phyloP scores from a whole-genome alignment of 768 basidiomycete genomes.

The Pisolithus marmoratus region DNA sequence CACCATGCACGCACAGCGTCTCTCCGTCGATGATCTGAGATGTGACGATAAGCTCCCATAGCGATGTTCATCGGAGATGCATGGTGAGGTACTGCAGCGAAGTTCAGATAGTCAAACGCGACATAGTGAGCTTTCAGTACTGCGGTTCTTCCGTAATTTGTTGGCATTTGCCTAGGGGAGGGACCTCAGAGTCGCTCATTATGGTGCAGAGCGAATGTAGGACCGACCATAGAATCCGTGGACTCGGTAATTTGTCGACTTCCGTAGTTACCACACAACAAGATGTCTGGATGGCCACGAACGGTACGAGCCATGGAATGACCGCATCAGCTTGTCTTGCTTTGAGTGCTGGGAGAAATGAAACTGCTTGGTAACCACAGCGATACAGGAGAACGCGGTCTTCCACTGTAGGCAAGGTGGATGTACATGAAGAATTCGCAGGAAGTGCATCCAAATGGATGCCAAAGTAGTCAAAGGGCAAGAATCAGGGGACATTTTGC shows the following conservation, averaged over 20 bases:
- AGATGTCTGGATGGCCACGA: conserved; percentile 49
- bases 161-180: conserved; percentile 79
- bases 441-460: too few species aligned
- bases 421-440: too few species aligned
- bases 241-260: conserved; percentile 97
- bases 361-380: conserved; percentile 93
- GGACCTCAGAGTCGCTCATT: neutral
- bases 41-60: neutral
- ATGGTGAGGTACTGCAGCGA: conserved; percentile 69
- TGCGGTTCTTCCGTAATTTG: conserved; percentile 90
- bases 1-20: conserved; percentile 92
- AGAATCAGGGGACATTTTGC: too few species aligned
- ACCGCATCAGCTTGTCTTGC: conserved; percentile 53
- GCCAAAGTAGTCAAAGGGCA: too few species aligned
- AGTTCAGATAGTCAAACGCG: conserved; percentile 92
- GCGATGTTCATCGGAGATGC: neutral
- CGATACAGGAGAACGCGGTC: too few species aligned
- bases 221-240: conserved; percentile 94
- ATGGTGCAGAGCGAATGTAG: neutral
- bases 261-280: conserved; percentile 94
- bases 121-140: conserved; percentile 99
- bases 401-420: too few species aligned
- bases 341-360: conserved; percentile 82
- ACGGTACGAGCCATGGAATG: neutral
- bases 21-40: conserved; percentile 87